Conservation (phyloP, 352 stramenopile genomes). For the Phytophthora hibernalis region DNA sequence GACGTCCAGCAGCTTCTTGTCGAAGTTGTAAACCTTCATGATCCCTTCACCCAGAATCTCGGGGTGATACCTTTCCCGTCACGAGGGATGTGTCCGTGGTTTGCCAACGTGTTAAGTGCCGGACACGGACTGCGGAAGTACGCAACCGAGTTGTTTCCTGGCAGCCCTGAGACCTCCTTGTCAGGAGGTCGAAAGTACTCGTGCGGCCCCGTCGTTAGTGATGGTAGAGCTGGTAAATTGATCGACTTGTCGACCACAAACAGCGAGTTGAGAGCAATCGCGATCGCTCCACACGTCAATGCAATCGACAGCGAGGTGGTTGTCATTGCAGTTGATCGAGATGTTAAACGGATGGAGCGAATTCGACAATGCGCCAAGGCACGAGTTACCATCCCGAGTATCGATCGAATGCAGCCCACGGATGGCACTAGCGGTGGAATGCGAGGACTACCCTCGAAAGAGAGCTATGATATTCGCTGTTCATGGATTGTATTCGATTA, state of each 20-base stretch:
- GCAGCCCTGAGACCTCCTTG: slow-evolving; percentile 50
- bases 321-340: slow-evolving; percentile 1
- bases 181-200: slow-evolving; percentile 53
- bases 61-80: slow-evolving; percentile 42
- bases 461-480: neutral
- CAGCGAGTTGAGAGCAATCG: slow-evolving; percentile 26
- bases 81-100: slow-evolving; percentile 58
- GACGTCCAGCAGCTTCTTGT: slow-evolving; percentile 34
- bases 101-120: slow-evolving; percentile 54
- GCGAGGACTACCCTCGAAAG: neutral
- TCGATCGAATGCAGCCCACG: neutral
- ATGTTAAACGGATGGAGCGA: slow-evolving; percentile 19
- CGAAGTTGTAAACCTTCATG: slow-evolving; percentile 59
- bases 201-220: slow-evolving; percentile 31
- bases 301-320: slow-evolving; percentile 12
- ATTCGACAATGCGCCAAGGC: slow-evolving; percentile 19
- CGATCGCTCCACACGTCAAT: slow-evolving; percentile 22
- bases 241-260: slow-evolving; percentile 14
- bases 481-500: slow-evolving; percentile 30
- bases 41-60: slow-evolving; percentile 48
- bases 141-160: slow-evolving; percentile 34
- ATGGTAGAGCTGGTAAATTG: neutral
- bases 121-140: slow-evolving; percentile 53
- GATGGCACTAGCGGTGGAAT: slow-evolving; percentile 11
- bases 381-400: neutral